Evolutionary conservation across 805 yeast species (phyloP).

Genomic region (Candida krabiensis): DNA sequence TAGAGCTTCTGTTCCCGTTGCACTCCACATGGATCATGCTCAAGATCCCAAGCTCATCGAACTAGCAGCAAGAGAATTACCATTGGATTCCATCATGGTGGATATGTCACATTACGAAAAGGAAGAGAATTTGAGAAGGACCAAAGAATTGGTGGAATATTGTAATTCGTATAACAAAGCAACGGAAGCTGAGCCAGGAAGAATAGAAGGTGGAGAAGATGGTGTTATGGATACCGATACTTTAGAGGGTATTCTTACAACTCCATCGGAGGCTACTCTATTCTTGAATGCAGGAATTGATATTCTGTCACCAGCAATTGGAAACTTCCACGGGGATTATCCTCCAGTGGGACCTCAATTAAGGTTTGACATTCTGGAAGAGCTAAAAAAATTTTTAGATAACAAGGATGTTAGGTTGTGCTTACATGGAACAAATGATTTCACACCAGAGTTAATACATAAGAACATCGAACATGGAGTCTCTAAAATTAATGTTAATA

Average conservation of each 20-base stretch:
- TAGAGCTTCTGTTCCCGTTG: constrained; percentile 35
- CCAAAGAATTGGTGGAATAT: constrained; percentile 30
- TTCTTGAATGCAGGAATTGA: constrained; percentile 37
- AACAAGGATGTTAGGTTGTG: constrained; percentile 28
- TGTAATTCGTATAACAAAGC: constrained; percentile 32
- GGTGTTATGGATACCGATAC: constrained; percentile 30
- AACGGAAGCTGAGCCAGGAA: constrained; percentile 40
- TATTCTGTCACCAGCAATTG: constrained; percentile 38
- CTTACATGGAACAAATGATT: constrained; percentile 36
- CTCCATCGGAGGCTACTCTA: constrained; percentile 32
- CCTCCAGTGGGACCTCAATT: constrained; percentile 35
- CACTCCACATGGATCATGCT: constrained; percentile 39
- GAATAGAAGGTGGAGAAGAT: constrained; percentile 41
- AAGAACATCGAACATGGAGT: constrained; percentile 29
- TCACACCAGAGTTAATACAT: constrained; percentile 29
- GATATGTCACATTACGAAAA: constrained; percentile 39
- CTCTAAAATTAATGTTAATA: constrained; percentile 36
- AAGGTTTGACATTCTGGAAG: constrained; percentile 28
- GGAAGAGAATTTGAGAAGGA: constrained; percentile 32
- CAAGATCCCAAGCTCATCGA: constrained; percentile 32
- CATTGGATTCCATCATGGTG: constrained; percentile 40
- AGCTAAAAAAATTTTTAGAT: constrained; percentile 20
- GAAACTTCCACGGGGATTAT: constrained; percentile 39
- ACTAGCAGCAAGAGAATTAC: constrained; percentile 31
- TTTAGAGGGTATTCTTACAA: constrained; percentile 34